A percentile compares a stretch with the other conserved stretches of the same genome.
Conservation (phyloP, 805 yeast genomes). For the Ogataea kodamae region DNA sequence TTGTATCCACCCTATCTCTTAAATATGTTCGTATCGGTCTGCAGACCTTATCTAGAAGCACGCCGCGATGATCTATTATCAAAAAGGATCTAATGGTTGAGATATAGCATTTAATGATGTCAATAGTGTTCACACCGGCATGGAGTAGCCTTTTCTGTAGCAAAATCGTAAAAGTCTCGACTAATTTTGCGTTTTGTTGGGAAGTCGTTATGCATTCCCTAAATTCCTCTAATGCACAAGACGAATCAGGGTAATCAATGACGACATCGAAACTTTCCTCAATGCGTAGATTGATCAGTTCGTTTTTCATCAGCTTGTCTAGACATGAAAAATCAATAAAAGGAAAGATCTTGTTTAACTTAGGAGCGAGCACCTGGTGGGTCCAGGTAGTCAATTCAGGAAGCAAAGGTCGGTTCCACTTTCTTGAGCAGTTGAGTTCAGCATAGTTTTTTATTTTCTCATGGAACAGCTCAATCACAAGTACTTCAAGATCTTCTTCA, state of each 20-base stretch:
- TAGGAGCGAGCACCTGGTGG: constrained; percentile 36
- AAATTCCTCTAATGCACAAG: constrained; percentile 55
- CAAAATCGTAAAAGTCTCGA: constrained; percentile 43
- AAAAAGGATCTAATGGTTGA: constrained; percentile 69
- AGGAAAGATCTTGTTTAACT: constrained; percentile 20
- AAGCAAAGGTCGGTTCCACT: constrained; percentile 40
- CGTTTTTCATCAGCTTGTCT: constrained; percentile 20
- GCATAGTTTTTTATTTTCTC: constrained; percentile 35
- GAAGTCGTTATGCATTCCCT: constrained; percentile 46
- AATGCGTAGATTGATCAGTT: constrained; percentile 43
- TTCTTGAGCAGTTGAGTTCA: constrained; percentile 27
- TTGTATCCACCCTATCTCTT: constrained; percentile 70
- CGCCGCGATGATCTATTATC: constrained; percentile 83
- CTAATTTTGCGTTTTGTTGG: constrained; percentile 49
- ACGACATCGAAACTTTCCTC: constrained; percentile 60
- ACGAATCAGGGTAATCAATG: constrained; percentile 47
- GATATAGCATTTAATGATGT: constrained; percentile 65
- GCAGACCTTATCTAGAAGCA: constrained; percentile 71
- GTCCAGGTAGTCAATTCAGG: constrained; percentile 37
- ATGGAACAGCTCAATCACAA: constrained; percentile 38
- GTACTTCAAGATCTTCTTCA: constrained; percentile 23
- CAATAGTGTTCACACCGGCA: constrained; percentile 77
- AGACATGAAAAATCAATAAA: constrained; percentile 16
- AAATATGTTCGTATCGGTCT: constrained; percentile 72
- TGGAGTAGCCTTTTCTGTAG: constrained; percentile 55